A percentile compares a stretch with the other conserved stretches of the same genome.
These are phyloP conservation scores for Yarrowia hollandica DNA, from an alignment of 805 yeast genomes.

Conservation along the genomic window DNA sequence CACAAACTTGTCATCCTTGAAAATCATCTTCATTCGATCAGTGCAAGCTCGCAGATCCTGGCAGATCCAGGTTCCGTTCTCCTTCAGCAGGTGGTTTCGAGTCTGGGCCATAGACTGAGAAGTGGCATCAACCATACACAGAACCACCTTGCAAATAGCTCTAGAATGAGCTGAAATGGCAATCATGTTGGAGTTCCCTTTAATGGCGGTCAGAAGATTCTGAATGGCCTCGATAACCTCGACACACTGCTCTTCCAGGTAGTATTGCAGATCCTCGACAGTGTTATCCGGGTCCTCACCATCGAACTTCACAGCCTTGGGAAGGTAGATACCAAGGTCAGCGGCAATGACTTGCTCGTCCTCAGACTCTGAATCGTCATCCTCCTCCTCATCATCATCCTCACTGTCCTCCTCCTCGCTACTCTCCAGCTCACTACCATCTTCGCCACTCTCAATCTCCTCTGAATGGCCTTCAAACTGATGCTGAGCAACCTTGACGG, in stretches of 20 bases:
- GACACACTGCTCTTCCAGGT: constrained; percentile 90
- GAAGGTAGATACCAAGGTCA: constrained; percentile 20
- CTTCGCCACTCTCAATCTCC: constrained; percentile 10
- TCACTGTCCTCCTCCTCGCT: constrained; percentile 19
- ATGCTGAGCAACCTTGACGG: background rate
- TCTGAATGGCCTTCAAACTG: background rate
- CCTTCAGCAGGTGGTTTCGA: constrained; percentile 77
- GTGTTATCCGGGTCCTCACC: constrained; percentile 87
- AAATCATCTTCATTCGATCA: constrained; percentile 74
- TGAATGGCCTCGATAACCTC: constrained; percentile 90
- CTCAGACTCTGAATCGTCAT: constrained; percentile 13
- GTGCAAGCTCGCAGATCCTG: constrained; percentile 82
- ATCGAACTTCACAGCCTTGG: constrained; percentile 53
- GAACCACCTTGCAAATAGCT: constrained; percentile 76
- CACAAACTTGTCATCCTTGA: constrained; percentile 45
- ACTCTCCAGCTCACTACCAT: constrained; percentile 2
- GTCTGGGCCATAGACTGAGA: constrained; percentile 85
- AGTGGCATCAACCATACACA: constrained; percentile 88
- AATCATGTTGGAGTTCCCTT: constrained; percentile 64
- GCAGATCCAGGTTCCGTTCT: constrained; percentile 90
- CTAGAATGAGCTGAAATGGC: constrained; percentile 68
- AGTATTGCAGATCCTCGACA: constrained; percentile 74
- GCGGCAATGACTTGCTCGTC: constrained; percentile 29
- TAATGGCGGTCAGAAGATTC: constrained; percentile 56
- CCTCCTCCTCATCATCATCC: constrained; percentile 4